Evolutionary conservation across 257 asterid species (phyloP).

Genomic region (Gentiana dahurica): DNA sequence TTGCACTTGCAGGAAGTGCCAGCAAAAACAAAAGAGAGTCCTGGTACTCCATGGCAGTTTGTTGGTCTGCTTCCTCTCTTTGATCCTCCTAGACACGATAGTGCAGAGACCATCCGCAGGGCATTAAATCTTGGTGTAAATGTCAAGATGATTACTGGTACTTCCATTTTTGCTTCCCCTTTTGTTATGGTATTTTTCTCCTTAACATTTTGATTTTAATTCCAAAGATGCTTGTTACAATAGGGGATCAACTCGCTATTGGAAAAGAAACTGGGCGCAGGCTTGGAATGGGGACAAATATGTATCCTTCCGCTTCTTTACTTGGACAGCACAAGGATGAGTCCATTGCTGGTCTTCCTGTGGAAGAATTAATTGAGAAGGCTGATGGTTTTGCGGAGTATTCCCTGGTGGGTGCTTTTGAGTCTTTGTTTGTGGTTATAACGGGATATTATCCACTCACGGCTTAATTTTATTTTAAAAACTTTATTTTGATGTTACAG

Average conservation of each 20-base stretch:
- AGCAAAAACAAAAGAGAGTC: constrained; percentile 39
- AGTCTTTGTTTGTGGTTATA: too few species aligned
- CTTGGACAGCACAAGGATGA: constrained; percentile 42
- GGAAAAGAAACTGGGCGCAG: constrained; percentile 55
- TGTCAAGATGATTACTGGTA: constrained; percentile 68
- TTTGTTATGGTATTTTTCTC: background rate
- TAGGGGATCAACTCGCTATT: constrained; percentile 55
- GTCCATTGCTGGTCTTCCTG: constrained; percentile 34
- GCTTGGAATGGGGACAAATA: constrained; percentile 64
- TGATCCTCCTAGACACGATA: constrained; percentile 64
- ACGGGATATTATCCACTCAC: too few species aligned
- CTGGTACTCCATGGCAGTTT: constrained; percentile 60
- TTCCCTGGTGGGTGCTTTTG: constrained; percentile 37
- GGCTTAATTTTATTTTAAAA: background rate
- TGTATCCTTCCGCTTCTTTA: constrained; percentile 54
- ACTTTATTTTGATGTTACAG: constrained; percentile 17
- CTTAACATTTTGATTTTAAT: background rate
- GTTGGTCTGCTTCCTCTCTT: constrained; percentile 66
- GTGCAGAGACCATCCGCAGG: constrained; percentile 54
- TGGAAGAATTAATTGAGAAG: constrained; percentile 53
- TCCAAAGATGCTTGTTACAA: too few species aligned
- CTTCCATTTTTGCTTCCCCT: too few species aligned
- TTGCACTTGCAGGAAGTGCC: constrained; percentile 33
- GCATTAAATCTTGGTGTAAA: constrained; percentile 67
- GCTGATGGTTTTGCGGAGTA: constrained; percentile 71